These are phyloP conservation scores for Aspergillus alliaceus DNA, from an alignment of 2,329 filamentous ascomycete species.

Conservation along the genomic window DNA sequence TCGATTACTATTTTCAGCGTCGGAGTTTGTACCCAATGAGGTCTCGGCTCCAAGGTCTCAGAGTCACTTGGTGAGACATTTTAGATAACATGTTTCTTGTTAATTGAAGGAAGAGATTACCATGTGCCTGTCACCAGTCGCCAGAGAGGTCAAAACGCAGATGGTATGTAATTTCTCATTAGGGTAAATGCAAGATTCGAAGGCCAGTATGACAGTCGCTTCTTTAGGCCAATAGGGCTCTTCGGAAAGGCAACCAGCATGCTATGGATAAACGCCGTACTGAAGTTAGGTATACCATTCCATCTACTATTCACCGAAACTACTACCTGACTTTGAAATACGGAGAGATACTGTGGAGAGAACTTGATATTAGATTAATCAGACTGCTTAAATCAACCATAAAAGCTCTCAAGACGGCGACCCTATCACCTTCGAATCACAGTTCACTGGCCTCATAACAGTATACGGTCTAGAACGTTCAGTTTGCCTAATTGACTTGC, in stretches of 20 bases:
- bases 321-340: too few species aligned
- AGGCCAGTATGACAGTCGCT: background rate
- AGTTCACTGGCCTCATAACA: background rate
- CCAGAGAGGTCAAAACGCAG: background rate
- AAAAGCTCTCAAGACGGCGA: background rate
- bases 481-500: background rate
- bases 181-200: background rate
- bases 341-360: too few species aligned
- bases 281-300: background rate
- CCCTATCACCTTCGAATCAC: background rate
- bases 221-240: background rate
- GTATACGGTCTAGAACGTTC: background rate
- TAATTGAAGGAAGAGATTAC: background rate
- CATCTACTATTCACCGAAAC: too few species aligned
- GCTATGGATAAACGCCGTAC: background rate
- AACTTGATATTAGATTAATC: background rate
- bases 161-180: background rate
- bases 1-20: background rate
- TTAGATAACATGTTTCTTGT: background rate
- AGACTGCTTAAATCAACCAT: background rate
- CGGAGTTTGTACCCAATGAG: background rate
- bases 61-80: background rate
- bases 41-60: background rate
- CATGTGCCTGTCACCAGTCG: background rate
- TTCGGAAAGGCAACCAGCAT: too few species aligned